Base-by-base conservation (phyloP, 2,329 filamentous ascomycete genomes). In the Lasiodiplodia hormozganensis region DNA sequence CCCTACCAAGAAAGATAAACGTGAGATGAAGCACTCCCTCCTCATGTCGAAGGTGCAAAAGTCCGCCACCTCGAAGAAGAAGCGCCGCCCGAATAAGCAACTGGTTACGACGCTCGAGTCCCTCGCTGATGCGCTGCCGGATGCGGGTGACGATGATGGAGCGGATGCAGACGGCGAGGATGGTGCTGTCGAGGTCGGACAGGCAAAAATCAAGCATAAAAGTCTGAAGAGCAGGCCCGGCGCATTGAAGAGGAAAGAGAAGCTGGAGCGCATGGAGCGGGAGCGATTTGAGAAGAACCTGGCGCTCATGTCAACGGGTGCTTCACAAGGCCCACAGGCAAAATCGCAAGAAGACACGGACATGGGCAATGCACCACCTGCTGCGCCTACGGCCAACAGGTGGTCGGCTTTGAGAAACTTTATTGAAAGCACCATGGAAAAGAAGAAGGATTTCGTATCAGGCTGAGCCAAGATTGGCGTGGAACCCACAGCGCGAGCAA, bases 391-490 rank as follows among this genome's bases (percentile, higher is more conserved):
- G 68, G 72, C 72, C 71, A 77, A 74, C 67, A 75, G 92, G 67
- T 97, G 93, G 91, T 91, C 91, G 36, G 93, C 93, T 18, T 78
- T 98, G 79, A 88, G 94, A 74, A 89, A 85, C 11, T 96, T 95
- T 76, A 96, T 97, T 64, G 90, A 92, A 1, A 86, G 90, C 52
- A 97, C 93, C 0, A 93, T 97, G 89, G 93, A 97, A 81, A 91
- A 93, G 79, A 95, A 95, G 73, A 88, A 91, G 16, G 92, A 91
- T 3, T 97, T 97, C 76, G 70, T 21, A 2, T 49, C 54, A 14
- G 36, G 56, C 51, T 66, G 68, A 69, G 21, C 28, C n/a, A 12
- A 10, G n/a, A 25, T 21, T 16, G 7, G 16, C 23, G 8, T 47
- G 8, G 31, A 34, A 34, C 31, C 7, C 8, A 21, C 43, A 47